These are phyloP conservation scores for Blastomyces silverae DNA, from an alignment of 2,329 filamentous ascomycete species.

Conservation along the genomic window DNA sequence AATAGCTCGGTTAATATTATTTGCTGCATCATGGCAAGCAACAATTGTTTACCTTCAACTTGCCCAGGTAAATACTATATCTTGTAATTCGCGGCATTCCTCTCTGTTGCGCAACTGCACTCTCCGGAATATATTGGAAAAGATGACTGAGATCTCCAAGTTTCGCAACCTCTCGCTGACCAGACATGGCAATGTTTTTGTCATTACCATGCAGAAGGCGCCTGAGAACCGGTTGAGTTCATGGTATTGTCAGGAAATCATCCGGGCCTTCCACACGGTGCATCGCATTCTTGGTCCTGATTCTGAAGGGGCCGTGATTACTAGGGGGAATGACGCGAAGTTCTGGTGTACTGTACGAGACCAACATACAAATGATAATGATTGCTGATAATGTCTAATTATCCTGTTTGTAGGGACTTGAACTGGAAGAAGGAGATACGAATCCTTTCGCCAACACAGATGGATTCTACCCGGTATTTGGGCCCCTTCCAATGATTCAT, in stretches of 20 bases:
- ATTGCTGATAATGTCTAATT: background rate
- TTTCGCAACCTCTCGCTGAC: slow-evolving; percentile 43
- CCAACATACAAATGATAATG: background rate
- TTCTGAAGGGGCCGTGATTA: slow-evolving; percentile 49
- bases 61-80: background rate
- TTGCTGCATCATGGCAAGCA: background rate
- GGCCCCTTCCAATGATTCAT: slow-evolving; percentile 27
- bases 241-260: slow-evolving; percentile 44
- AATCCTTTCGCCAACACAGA: slow-evolving; percentile 52
- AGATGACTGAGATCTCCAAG: slow-evolving; percentile 26
- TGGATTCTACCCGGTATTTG: slow-evolving; percentile 52
- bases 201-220: slow-evolving; percentile 50
- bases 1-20: background rate
- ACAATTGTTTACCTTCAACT: background rate
- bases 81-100: background rate
- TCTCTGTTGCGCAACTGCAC: background rate
- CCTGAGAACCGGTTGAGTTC: slow-evolving; percentile 50
- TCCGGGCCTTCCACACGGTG: slow-evolving; percentile 44
- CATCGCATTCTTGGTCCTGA: slow-evolving; percentile 44
- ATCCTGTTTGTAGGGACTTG: slow-evolving; percentile 32
- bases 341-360: slow-evolving; percentile 43
- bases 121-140: background rate
- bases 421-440: slow-evolving; percentile 43
- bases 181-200: slow-evolving; percentile 45
- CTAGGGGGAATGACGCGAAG: slow-evolving; percentile 45